Conservation (phyloP, 345 rosid genomes). For the Linum lewisii region DNA sequence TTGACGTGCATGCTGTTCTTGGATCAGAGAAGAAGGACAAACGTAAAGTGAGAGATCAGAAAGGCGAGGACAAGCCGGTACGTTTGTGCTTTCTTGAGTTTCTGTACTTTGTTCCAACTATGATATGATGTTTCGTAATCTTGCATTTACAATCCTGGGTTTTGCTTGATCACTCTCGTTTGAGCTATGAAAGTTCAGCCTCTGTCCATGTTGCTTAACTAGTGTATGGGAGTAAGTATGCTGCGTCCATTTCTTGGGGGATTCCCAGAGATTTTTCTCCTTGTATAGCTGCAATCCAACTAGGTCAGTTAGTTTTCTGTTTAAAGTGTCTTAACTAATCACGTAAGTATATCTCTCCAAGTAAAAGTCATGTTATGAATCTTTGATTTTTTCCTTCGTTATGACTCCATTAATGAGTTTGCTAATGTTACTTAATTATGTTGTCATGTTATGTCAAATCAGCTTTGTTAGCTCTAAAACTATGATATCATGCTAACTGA, state of each 20-base stretch:
- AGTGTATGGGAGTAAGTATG: too few species aligned
- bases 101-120: too few species aligned
- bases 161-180: too few species aligned
- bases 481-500: too few species aligned
- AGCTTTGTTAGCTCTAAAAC: too few species aligned
- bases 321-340: not conserved
- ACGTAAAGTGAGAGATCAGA: conserved; percentile 36
- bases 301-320: not conserved
- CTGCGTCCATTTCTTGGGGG: too few species aligned
- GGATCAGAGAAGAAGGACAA: conserved; percentile 70
- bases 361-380: too few species aligned
- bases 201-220: too few species aligned
- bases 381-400: not conserved
- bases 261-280: too few species aligned
- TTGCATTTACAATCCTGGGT: not conserved
- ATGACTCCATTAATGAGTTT: not conserved
- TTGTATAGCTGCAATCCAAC: too few species aligned
- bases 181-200: too few species aligned
- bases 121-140: conserved; percentile 4
- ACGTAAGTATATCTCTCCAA: not conserved
- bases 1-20: conserved; percentile 19
- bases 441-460: not conserved
- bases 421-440: not conserved
- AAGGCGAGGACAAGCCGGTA: conserved; percentile 35
- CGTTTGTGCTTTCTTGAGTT: conserved; percentile 18